Base-by-base conservation (phyloP, 192 early-diverging fungal species). In the Rhizoclosmatium globosum region DNA sequence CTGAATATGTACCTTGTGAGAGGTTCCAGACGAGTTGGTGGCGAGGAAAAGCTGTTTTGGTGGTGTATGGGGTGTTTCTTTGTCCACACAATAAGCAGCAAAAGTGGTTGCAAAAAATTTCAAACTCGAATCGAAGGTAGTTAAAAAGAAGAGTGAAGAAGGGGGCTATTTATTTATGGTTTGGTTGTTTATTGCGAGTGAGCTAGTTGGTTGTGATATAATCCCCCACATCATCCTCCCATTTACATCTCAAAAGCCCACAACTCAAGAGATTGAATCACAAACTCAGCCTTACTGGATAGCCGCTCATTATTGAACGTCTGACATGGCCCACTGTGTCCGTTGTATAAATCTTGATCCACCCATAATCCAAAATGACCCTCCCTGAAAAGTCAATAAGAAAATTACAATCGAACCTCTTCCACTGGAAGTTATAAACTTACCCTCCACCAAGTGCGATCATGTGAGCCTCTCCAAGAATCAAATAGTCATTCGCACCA, bases 311-410 rank as follows among this genome's bases (percentile, higher is more conserved):
- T 89, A 2, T 74, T 71, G 73, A 89, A 89, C 23, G 88, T 87
- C 41, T 79, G 71, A 57, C 86, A 89, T 15, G 67, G 81, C 47
- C 85, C 86, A 46, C 74, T 78, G 74, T 89, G 85, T 0, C 88
- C 88, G 64, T 87, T 81, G 66, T 83, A 80, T 17, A 89, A 79
- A 60, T 87, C 76, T 47, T 83, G 82, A 68, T 84, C 83, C 3
- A 89, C 72, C 86, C 86, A 89, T 4, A 89, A 79, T 2, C 88
- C 88, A 84, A 87, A 87, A 41, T 76, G 75, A n/a, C 86, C 88
- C 57, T 86, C 77, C 6, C 84, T 85, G n/a, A n/a, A n/a, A n/a
- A n/a, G 15, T 61, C 7, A 2, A 11, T 64, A 31, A 19, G 31
- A n/a, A 64, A 64, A 31, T 76, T 3, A 39, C 43, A 15, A 23